A percentile compares a stretch with the other conserved stretches of the same genome.
These are phyloP conservation scores for Nyctanthes arbortristis DNA, from an alignment of 257 asterid genomes.

Conservation along the genomic window DNA sequence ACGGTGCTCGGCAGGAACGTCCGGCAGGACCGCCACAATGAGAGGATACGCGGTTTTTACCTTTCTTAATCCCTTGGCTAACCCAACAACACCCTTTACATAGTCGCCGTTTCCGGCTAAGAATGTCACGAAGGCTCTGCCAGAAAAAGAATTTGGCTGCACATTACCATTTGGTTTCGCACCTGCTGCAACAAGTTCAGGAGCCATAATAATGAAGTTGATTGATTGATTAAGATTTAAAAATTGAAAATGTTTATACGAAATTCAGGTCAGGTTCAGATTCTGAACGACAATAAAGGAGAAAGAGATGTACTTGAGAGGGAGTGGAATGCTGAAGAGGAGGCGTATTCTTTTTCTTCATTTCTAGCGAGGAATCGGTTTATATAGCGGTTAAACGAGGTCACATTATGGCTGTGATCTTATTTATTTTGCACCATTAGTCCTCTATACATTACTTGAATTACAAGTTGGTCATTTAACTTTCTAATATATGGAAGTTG, in stretches of 20 bases:
- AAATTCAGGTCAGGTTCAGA: background rate
- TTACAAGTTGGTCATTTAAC: background rate
- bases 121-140: slow-evolving; percentile 32
- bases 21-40: slow-evolving; percentile 36
- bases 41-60: slow-evolving; percentile 34
- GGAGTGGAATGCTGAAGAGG: background rate
- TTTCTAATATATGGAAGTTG: background rate
- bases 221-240: too few relatives aligned
- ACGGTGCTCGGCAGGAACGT: slow-evolving; percentile 44
- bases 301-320: too few relatives aligned
- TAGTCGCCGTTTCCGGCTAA: slow-evolving; percentile 39
- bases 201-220: background rate
- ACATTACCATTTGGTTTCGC: background rate
- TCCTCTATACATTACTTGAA: background rate
- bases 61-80: slow-evolving; percentile 38
- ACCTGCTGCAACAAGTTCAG: background rate
- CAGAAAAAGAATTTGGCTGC: background rate
- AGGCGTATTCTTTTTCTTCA: background rate
- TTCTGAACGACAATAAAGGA: too few relatives aligned
- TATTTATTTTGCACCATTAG: background rate
- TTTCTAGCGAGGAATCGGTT: background rate
- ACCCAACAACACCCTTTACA: slow-evolving; percentile 40
- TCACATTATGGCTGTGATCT: background rate
- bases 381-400: background rate
- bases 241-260: too few relatives aligned